A percentile compares a stretch with the other conserved stretches of the same genome.
These are phyloP conservation scores for Garcileccinum viscosum DNA, from an alignment of 1,284 basidiomycete species.

Conservation along the genomic window DNA sequence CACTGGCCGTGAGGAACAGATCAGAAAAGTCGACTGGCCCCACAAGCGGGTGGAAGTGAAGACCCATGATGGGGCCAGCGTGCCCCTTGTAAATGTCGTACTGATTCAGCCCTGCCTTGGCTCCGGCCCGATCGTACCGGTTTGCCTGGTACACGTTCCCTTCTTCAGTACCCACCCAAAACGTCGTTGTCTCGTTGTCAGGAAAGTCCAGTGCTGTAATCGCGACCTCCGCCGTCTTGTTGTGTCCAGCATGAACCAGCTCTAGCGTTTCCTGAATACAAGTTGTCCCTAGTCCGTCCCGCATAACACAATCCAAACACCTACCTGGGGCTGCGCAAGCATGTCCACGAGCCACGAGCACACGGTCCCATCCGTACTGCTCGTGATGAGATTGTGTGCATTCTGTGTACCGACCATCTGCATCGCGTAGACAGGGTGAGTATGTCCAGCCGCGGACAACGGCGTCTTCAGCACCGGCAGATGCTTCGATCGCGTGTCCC, in stretches of 20 bases:
- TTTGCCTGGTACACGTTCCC: slow-evolving; percentile 96
- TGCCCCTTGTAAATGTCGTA: slow-evolving; percentile 93
- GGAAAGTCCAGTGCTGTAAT: slow-evolving; percentile 94
- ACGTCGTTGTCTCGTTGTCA: slow-evolving; percentile 92
- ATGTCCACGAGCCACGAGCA: slow-evolving; percentile 99
- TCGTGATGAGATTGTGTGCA: slow-evolving; percentile 95
- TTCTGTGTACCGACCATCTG: slow-evolving; percentile 98
- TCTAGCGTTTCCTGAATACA: slow-evolving; percentile 83
- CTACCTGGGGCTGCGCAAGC: slow-evolving; percentile 93
- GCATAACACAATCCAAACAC: slow-evolving; percentile 8
- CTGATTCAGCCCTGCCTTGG: slow-evolving; percentile 93
- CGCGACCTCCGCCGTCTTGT: slow-evolving; percentile 94
- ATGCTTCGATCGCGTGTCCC: slow-evolving; percentile 98
- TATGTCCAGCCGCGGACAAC: slow-evolving; percentile 92
- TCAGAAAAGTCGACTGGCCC: slow-evolving; percentile 96
- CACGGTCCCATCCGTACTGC: slow-evolving; percentile 94
- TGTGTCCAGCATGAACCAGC: slow-evolving; percentile 84
- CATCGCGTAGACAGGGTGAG: slow-evolving; percentile 98
- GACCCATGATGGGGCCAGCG: slow-evolving; percentile 89
- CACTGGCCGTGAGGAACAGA: slow-evolving; percentile 88
- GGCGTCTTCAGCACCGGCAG: slow-evolving; percentile 97
- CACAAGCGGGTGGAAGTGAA: slow-evolving; percentile 91
- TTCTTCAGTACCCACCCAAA: slow-evolving; percentile 98
- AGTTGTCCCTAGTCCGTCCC: slow-evolving; percentile 3
- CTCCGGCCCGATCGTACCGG: slow-evolving; percentile 93